Evolutionary conservation across 768 basidiomycete species (phyloP), one percentile per base, ranked within the genome.

Genomic region (Lentinula boryana): DNA sequence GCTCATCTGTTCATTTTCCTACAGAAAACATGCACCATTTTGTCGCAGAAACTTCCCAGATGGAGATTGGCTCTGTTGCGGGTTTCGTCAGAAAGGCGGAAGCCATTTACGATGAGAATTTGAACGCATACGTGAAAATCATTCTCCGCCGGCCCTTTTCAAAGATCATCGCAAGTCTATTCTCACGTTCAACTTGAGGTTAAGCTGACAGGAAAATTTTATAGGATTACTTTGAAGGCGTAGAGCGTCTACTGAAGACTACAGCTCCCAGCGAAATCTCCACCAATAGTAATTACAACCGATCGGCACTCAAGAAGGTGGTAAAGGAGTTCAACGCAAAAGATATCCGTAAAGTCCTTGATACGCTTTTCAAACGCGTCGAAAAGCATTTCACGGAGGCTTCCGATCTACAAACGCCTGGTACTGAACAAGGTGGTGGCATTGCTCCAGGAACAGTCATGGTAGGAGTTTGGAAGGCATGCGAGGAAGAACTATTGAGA

Each of bases 21-120:
- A 2, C 69, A 98, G 96, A 97, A 74, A 98, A 98, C 70, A 97
- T 96, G 95, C 91, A 95, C 64, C 87, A 90, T 68, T 96, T 97
- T 69, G 83, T 94, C 40, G 84, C 88, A 0, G 95, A 96, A 68
- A 86, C 89, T 36, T 81, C 87, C 0, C 83, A 82, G 64, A 77
- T 93, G 67, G 83, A 90, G 68, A 75, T 87, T 56, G 75, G 81
- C 59, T 82, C 91, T 52, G 76, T 89, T 63, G 75, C 76, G 51
- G 68, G 74, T 1, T 94, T 92, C 68, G 74, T 87, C 53, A 82
- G 81, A 64, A 83, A 82, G 60, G 96, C 95, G 0, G 87, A 93
- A 71, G 76, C 74, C 0, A 87, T 95, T 53, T 98, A 97, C 69
- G 90, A 92, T 50, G 94, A 98, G 69, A 97, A 95, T 70, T 73